phyloP scores from a whole-genome alignment of 305 asterid genomes.

The Salvia sclarea region DNA sequence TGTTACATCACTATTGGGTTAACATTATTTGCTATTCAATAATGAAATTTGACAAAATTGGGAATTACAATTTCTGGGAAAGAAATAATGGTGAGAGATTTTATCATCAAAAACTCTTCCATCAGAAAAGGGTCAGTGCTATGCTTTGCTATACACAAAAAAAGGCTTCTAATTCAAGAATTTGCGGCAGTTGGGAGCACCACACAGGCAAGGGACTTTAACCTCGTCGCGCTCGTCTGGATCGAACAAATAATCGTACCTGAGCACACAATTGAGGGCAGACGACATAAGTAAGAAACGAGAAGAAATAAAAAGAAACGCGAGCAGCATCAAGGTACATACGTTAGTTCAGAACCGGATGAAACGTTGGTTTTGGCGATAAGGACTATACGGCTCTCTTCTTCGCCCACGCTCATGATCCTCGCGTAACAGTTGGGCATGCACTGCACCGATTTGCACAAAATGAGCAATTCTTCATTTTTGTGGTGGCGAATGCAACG shows the following conservation, averaged over 20 bases:
- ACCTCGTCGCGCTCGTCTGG: slow-evolving; percentile 83
- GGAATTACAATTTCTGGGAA: slow-evolving; percentile 5
- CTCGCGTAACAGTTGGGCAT: slow-evolving; percentile 97
- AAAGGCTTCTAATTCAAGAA: slow-evolving; percentile 59
- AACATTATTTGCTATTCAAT: slow-evolving; percentile 5
- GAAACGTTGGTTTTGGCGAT: slow-evolving; percentile 74
- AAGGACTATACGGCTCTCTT: slow-evolving; percentile 83
- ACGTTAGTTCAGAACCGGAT: slow-evolving; percentile 94
- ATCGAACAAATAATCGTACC: slow-evolving; percentile 90
- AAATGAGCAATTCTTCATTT: too few species aligned
- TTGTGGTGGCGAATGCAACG: neutral
- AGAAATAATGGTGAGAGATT: slow-evolving; percentile 12
- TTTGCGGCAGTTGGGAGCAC: slow-evolving; percentile 76
- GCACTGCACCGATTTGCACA: slow-evolving; percentile 59
- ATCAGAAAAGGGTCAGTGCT: slow-evolving; percentile 25
- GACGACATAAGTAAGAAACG: too few species aligned
- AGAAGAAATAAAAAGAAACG: too few species aligned
- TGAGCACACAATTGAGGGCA: slow-evolving; percentile 35
- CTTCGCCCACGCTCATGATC: slow-evolving; percentile 70
- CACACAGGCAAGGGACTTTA: slow-evolving; percentile 84
- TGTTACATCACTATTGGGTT: neutral
- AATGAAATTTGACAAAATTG: slow-evolving; percentile 5
- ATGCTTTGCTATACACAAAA: too few species aligned
- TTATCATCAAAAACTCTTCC: neutral
- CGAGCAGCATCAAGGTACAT: slow-evolving; percentile 23